Evolutionary conservation across 2,329 filamentous ascomycete genomes (phyloP), one percentile per base, ranked within the genome.

Genomic region (Scedosporium boydii): DNA sequence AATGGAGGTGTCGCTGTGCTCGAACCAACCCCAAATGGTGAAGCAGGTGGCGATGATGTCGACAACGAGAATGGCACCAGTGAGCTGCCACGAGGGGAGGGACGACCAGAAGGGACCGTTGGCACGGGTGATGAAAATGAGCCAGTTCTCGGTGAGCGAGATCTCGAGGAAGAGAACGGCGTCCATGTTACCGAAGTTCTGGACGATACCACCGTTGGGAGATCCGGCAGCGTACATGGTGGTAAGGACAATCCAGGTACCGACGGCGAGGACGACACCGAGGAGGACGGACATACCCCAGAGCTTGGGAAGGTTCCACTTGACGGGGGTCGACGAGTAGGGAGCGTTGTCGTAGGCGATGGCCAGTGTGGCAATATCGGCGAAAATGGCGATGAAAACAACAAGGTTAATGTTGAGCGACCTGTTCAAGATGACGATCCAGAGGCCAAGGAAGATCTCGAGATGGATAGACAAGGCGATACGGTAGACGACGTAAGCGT

Each of bases 321-420:
- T 96, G 75, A 96, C 91, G 46, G 91, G 91, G 10, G 84, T 86
- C 78, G 87, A 89, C 66, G 89, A 92, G 82, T 87, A 96, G 16
- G 91, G 91, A 60, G 91, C 91, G 73, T 95, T 96, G 75, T 96
- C 92, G 78, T 96, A 96, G 67, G 91, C 91, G 72, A 96, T 96
- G 67, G 92, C 91, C 61, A 96, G 82, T 66, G 91, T 96, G 65
- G 91, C 92, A 68, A 96, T 90, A 77, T 96, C 91, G 64, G 91
- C 92, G 75, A 96, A 96, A 71, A 96, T 96, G 73, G 92, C 92
- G 72, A 96, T 93, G 82, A 96, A 96, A 76, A 96, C 91, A 64
- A 96, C 88, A 59, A 96, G 80, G 74, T 95, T 85, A 67, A 96
- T 86, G 80, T 96, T 92, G 66, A 96, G 83, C 64, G 86, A 90